These are phyloP conservation scores for Hylodesmum podocarpum DNA, from an alignment of 306 rosid species.

Conservation along the genomic window DNA sequence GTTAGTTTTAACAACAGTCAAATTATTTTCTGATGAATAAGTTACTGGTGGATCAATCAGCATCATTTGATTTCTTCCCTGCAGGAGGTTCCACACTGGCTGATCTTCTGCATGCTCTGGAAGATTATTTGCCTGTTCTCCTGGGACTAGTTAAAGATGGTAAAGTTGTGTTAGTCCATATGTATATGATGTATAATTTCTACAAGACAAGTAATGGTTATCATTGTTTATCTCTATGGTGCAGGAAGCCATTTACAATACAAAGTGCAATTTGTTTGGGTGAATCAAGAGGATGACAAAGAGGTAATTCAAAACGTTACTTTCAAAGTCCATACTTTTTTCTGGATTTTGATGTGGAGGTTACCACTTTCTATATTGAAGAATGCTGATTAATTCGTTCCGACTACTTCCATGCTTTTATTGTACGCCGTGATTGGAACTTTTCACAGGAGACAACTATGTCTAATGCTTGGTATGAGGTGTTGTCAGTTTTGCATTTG, in stretches of 20 bases:
- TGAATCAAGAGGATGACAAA: conserved; percentile 92
- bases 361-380: conserved; percentile 20
- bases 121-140: conserved; percentile 93
- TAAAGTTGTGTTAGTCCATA: conserved; percentile 34
- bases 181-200: conserved; percentile 25
- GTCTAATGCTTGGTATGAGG: conserved; percentile 91
- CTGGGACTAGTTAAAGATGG: conserved; percentile 94
- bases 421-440: conserved; percentile 10
- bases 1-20: conserved; percentile 45
- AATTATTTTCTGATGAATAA: conserved; percentile 17
- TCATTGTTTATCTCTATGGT: conserved; percentile 31
- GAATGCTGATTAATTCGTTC: conserved; percentile 25
- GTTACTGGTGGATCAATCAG: conserved; percentile 32
- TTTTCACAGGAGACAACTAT: conserved; percentile 85
- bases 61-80: conserved; percentile 38
- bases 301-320: conserved; percentile 51
- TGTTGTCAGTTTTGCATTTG: conserved; percentile 91
- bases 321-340: background rate
- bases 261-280: conserved; percentile 84
- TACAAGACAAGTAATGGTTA: conserved; percentile 27
- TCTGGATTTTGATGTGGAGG: conserved; percentile 23
- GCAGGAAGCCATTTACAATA: conserved; percentile 92
- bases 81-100: conserved; percentile 90
- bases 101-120: conserved; percentile 87
- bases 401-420: conserved; percentile 6